Evolutionary conservation across 2,329 filamentous ascomycete species (phyloP).

Genomic region (Leptographium radiaticola): DNA sequence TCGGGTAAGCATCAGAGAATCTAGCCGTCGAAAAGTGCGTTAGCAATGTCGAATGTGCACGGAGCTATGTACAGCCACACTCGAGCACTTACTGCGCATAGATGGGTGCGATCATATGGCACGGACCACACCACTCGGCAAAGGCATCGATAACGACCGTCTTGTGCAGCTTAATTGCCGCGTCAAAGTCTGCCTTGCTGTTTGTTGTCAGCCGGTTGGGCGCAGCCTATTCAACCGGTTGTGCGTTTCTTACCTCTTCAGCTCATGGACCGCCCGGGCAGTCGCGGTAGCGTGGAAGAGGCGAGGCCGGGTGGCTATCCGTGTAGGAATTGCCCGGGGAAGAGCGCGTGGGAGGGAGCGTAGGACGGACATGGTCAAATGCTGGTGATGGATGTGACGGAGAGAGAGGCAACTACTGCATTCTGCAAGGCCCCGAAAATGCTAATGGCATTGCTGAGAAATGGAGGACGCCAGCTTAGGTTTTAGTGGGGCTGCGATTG

Average conservation of each 20-base stretch:
- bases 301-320: not conserved
- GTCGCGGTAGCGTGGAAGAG: slow-evolving; percentile 9
- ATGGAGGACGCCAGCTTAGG: no score
- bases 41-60: not conserved
- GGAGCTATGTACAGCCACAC: not conserved
- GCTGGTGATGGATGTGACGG: not conserved
- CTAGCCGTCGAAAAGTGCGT: slow-evolving; percentile 22
- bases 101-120: slow-evolving; percentile 76
- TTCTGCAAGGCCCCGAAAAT: no score
- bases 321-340: not conserved
- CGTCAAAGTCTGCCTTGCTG: slow-evolving; percentile 18
- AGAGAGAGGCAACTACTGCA: not conserved
- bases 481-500: no score
- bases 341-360: not conserved
- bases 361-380: not conserved
- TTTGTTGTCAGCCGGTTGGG: not conserved
- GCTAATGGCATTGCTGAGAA: no score
- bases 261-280: slow-evolving; percentile 8
- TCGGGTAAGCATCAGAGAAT: slow-evolving; percentile 38
- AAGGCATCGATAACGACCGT: slow-evolving; percentile 74
- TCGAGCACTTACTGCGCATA: slow-evolving; percentile 44
- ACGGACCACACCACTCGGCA: slow-evolving; percentile 87
- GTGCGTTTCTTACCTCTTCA: slow-evolving; percentile 4
- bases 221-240: not conserved
- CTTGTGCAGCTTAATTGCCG: slow-evolving; percentile 22